phyloP scores from a whole-genome alignment of 768 basidiomycete genomes.

The Xerocomus potaroensis region DNA sequence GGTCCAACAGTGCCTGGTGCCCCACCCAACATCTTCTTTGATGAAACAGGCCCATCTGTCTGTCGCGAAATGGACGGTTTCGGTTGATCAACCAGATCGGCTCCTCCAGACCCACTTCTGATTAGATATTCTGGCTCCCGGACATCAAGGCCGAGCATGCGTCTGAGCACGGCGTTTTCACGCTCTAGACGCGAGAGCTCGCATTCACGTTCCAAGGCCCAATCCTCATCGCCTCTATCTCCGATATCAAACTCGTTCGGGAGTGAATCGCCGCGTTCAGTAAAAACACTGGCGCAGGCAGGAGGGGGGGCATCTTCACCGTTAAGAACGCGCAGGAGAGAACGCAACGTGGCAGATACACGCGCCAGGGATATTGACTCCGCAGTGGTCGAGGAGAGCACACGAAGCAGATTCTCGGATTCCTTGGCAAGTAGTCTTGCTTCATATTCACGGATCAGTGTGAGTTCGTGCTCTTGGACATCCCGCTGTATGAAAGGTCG shows the following conservation, averaged over 20 bases:
- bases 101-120: not conserved
- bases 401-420: constrained; percentile 56
- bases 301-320: constrained; percentile 51
- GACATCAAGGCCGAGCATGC: constrained; percentile 56
- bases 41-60: constrained; percentile 11
- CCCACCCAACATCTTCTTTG: constrained; percentile 31
- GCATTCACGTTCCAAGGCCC: constrained; percentile 84
- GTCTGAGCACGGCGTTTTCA: constrained; percentile 81
- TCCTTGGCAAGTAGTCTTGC: constrained; percentile 73
- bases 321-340: constrained; percentile 60
- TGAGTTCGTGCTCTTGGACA: constrained; percentile 88
- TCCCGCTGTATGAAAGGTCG: constrained; percentile 56
- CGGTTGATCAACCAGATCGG: constrained; percentile 11
- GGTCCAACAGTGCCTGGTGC: constrained; percentile 37
- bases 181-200: constrained; percentile 83
- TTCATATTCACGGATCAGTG: constrained; percentile 89
- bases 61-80: constrained; percentile 11
- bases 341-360: constrained; percentile 64
- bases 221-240: constrained; percentile 53
- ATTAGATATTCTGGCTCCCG: constrained; percentile 15
- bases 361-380: constrained; percentile 66
- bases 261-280: constrained; percentile 1
- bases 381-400: constrained; percentile 58
- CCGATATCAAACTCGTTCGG: constrained; percentile 21
- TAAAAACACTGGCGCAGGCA: not conserved